These are phyloP conservation scores for Penicillium sp. DNA, from an alignment of 2,329 filamentous ascomycete genomes.

Conservation along the genomic window DNA sequence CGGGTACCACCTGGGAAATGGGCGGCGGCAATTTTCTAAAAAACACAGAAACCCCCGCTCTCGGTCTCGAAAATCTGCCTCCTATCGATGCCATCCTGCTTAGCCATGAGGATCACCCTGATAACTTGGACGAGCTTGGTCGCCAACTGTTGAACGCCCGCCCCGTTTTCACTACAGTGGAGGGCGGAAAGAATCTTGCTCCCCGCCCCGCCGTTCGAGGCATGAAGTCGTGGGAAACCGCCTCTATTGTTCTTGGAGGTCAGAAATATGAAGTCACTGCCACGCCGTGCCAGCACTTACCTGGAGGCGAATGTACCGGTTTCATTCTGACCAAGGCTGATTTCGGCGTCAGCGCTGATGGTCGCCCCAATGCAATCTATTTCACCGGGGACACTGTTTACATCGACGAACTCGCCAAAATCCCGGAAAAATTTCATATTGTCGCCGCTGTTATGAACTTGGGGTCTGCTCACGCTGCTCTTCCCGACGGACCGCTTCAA, in stretches of 20 bases:
- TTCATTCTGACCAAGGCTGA: slow-evolving; percentile 46
- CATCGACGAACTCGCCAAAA: slow-evolving; percentile 43
- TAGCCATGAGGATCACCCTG: slow-evolving; percentile 56
- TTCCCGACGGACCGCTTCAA: slow-evolving; percentile 21
- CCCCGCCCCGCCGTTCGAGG: slow-evolving; percentile 49
- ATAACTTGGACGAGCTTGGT: slow-evolving; percentile 55
- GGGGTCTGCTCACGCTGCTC: slow-evolving; percentile 29
- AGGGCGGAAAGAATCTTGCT: slow-evolving; percentile 50
- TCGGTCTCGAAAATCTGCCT: slow-evolving; percentile 46
- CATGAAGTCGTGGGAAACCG: slow-evolving; percentile 46
- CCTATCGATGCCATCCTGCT: slow-evolving; percentile 55
- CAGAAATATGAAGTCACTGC: slow-evolving; percentile 46
- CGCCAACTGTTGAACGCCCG: slow-evolving; percentile 53
- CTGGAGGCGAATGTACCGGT: slow-evolving; percentile 51
- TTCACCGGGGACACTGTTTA: slow-evolving; percentile 58
- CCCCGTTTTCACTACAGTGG: slow-evolving; percentile 51
- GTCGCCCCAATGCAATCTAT: slow-evolving; percentile 52
- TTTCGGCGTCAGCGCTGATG: slow-evolving; percentile 44
- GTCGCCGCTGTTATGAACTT: slow-evolving; percentile 48
- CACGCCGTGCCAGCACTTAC: slow-evolving; percentile 51
- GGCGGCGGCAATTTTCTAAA: slow-evolving; percentile 32
- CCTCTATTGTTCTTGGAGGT: slow-evolving; percentile 32
- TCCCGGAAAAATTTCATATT: slow-evolving; percentile 44
- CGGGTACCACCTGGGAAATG: slow-evolving; percentile 39
- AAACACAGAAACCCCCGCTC: slow-evolving; percentile 38